phyloP scores from a whole-genome alignment of 1,284 basidiomycete species.

The Marasmius tenuissimus region DNA sequence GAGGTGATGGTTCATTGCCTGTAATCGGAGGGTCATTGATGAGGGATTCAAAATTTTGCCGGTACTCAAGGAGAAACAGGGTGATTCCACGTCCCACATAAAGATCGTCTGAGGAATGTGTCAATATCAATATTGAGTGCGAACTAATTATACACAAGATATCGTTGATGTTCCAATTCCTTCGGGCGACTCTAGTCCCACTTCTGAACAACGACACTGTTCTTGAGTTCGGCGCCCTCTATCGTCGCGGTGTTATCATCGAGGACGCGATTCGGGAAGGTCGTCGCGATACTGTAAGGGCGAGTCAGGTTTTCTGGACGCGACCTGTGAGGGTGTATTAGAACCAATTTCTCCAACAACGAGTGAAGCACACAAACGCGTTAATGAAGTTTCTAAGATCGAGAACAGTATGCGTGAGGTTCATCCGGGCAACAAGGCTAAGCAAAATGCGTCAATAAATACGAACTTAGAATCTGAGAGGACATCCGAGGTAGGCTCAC shows the following conservation, averaged over 20 bases:
- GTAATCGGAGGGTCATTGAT: too few species aligned
- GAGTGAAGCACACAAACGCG: slow-evolving; percentile 59
- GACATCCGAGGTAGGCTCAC: slow-evolving; percentile 34
- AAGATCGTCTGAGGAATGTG: too few species aligned
- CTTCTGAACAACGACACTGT: slow-evolving; percentile 86
- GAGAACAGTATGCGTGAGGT: slow-evolving; percentile 86
- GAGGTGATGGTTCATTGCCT: too few species aligned
- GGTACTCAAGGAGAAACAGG: too few species aligned
- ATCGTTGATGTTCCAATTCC: neutral
- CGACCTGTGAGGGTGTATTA: slow-evolving; percentile 48
- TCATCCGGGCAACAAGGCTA: slow-evolving; percentile 88
- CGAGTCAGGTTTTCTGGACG: slow-evolving; percentile 68
- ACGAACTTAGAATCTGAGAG: neutral
- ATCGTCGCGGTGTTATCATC: slow-evolving; percentile 72
- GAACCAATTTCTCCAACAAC: slow-evolving; percentile 5
- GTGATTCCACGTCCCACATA: too few species aligned
- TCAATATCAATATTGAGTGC: neutral
- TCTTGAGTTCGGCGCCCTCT: slow-evolving; percentile 71
- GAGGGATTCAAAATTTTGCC: too few species aligned
- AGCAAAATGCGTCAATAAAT: slow-evolving; percentile 6
- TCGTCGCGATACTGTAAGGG: slow-evolving; percentile 78
- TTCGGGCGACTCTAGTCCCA: slow-evolving; percentile 41
- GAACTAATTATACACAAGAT: neutral
- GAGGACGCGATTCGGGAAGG: slow-evolving; percentile 82
- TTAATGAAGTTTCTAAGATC: slow-evolving; percentile 90